These are phyloP conservation scores for Cladophialophora immunda DNA, from an alignment of 2,329 filamentous ascomycete species.

Conservation along the genomic window DNA sequence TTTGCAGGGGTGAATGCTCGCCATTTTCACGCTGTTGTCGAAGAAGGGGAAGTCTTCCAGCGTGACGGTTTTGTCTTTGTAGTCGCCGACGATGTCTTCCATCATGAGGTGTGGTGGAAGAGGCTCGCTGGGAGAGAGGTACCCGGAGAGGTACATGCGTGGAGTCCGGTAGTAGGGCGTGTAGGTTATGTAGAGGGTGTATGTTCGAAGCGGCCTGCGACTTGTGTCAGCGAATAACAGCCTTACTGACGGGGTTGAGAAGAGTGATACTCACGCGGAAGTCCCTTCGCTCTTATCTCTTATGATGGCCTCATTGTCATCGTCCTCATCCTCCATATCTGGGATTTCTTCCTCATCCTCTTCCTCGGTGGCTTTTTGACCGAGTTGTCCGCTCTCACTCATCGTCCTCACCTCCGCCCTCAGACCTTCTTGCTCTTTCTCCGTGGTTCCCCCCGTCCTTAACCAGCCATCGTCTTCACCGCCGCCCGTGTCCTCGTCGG, in stretches of 20 bases:
- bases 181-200: constrained; percentile 98
- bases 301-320: constrained; percentile 95
- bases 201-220: constrained; percentile 81
- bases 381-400: constrained; percentile 87
- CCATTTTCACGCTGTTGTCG: constrained; percentile 91
- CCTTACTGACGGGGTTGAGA: background rate
- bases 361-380: constrained; percentile 72
- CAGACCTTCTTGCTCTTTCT: constrained; percentile 72
- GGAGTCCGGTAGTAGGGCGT: constrained; percentile 96
- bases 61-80: constrained; percentile 98
- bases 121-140: constrained; percentile 79
- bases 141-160: constrained; percentile 92
- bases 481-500: constrained; percentile 55
- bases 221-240: constrained; percentile 14
- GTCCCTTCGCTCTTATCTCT: constrained; percentile 69
- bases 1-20: constrained; percentile 94
- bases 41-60: constrained; percentile 98
- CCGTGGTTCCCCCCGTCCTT: constrained; percentile 78
- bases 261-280: constrained; percentile 60
- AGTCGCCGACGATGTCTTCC: constrained; percentile 95
- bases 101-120: constrained; percentile 88
- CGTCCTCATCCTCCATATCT: constrained; percentile 97
- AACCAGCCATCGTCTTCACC: constrained; percentile 86
- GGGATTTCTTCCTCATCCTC: constrained; percentile 85
- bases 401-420: constrained; percentile 84